phyloP scores from a whole-genome alignment of 169 alveolate genomes.

The Plasmodium gonderi region DNA sequence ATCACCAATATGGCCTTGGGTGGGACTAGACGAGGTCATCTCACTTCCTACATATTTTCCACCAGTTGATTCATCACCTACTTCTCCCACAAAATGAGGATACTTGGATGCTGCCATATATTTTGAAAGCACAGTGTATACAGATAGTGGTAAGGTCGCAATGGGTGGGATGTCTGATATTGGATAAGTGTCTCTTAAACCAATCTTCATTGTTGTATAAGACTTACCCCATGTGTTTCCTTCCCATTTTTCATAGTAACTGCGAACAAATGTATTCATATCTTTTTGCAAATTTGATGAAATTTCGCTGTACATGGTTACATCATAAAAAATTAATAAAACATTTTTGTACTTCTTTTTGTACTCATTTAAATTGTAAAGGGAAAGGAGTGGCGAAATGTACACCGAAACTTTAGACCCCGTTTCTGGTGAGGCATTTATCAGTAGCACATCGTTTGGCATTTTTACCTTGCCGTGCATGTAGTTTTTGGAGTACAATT shows the following conservation, averaged over 20 bases:
- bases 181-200: too few relatives aligned
- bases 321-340: slow-evolving; percentile 32
- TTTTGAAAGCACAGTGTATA: slow-evolving; percentile 21
- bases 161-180: not conserved
- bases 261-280: slow-evolving; percentile 13
- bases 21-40: not conserved
- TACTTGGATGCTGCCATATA: not conserved
- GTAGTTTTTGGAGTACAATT: slow-evolving; percentile 51
- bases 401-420: slow-evolving; percentile 17
- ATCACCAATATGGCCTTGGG: not conserved
- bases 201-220: not conserved
- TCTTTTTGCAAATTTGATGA: slow-evolving; percentile 20
- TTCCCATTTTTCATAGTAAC: slow-evolving; percentile 9
- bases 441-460: slow-evolving; percentile 42
- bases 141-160: slow-evolving; percentile 34
- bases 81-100: slow-evolving; percentile 13
- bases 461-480: slow-evolving; percentile 22
- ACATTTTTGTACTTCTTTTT: slow-evolving; percentile 49
- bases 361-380: slow-evolving; percentile 34
- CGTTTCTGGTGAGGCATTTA: slow-evolving; percentile 19
- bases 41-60: not conserved
- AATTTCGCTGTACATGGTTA: slow-evolving; percentile 1
- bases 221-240: not conserved
- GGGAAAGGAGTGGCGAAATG: slow-evolving; percentile 28
- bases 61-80: not conserved